Evolutionary conservation across 2,329 filamentous ascomycete genomes (phyloP).

Genomic region (Trichoderma sp.): DNA sequence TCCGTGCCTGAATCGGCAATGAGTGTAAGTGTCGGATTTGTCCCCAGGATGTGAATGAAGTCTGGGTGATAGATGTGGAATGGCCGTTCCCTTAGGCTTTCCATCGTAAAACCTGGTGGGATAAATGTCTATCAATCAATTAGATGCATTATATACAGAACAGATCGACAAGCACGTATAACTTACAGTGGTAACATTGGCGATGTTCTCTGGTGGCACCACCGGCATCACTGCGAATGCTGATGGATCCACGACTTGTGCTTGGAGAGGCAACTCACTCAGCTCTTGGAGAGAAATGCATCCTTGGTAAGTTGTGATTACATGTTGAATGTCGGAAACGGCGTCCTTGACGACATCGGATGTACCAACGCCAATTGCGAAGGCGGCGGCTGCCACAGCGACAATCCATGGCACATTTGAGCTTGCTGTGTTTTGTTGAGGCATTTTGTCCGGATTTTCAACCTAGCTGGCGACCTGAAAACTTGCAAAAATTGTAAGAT

Average conservation of each 20-base stretch:
- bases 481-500: background rate
- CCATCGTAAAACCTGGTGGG: slow-evolving; percentile 42
- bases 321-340: background rate
- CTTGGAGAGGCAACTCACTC: slow-evolving; percentile 10
- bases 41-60: slow-evolving; percentile 46
- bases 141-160: background rate
- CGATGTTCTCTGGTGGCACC: slow-evolving; percentile 12
- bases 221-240: slow-evolving; percentile 1
- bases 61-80: slow-evolving; percentile 46
- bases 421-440: background rate
- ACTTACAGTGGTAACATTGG: slow-evolving; percentile 16
- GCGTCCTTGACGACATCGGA: background rate
- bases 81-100: slow-evolving; percentile 37
- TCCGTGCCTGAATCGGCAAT: slow-evolving; percentile 42
- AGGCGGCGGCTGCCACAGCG: background rate
- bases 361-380: slow-evolving; percentile 12
- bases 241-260: slow-evolving; percentile 11
- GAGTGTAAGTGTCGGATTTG: slow-evolving; percentile 45
- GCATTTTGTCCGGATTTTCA: background rate
- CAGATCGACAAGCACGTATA: background rate
- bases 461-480: background rate
- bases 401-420: background rate
- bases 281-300: background rate
- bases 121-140: slow-evolving; percentile 22
- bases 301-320: background rate